A percentile compares a stretch with the other conserved stretches of the same genome.
These are phyloP conservation scores for Helotiales sp. DNA, from an alignment of 2,329 filamentous ascomycete genomes.

Conservation along the genomic window DNA sequence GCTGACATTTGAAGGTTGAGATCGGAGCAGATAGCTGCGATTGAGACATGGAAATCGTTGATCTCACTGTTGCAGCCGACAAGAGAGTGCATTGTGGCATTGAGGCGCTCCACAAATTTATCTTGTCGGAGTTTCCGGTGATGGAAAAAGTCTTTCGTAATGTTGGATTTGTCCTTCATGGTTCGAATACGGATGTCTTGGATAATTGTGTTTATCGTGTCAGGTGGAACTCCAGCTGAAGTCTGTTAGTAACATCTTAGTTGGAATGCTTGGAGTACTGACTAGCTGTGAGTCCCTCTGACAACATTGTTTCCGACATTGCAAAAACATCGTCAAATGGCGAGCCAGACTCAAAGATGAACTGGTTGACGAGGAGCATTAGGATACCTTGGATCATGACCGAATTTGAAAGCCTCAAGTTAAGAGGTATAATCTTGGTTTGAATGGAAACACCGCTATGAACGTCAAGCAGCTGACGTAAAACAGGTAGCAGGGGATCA, in stretches of 20 bases:
- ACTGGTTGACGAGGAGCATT: not conserved
- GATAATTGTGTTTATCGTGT: not conserved
- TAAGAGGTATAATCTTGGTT: not conserved
- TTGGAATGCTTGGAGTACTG: not conserved
- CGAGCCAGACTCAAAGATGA: slow-evolving; percentile 1
- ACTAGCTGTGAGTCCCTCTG: not conserved
- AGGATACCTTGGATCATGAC: slow-evolving; percentile 1
- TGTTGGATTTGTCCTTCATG: not conserved
- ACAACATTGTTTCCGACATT: not conserved
- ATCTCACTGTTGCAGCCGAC: not conserved
- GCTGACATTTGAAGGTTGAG: slow-evolving; percentile 1
- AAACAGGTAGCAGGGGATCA: not conserved
- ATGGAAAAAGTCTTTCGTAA: not conserved
- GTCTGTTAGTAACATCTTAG: not conserved
- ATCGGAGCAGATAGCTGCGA: not conserved
- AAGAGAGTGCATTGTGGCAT: slow-evolving; percentile 2
- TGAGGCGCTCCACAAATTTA: not conserved
- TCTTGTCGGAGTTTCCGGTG: not conserved
- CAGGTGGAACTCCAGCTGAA: not conserved
- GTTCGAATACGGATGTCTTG: slow-evolving; percentile 6
- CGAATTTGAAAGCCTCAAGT: not conserved
- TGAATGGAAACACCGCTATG: not conserved
- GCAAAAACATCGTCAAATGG: slow-evolving; percentile 11
- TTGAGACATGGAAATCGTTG: not conserved
- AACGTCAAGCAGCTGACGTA: not conserved